A percentile compares a stretch with the other conserved stretches of the same genome.
phyloP scores from a whole-genome alignment of 257 asterid genomes.

The Coffea canephora region DNA sequence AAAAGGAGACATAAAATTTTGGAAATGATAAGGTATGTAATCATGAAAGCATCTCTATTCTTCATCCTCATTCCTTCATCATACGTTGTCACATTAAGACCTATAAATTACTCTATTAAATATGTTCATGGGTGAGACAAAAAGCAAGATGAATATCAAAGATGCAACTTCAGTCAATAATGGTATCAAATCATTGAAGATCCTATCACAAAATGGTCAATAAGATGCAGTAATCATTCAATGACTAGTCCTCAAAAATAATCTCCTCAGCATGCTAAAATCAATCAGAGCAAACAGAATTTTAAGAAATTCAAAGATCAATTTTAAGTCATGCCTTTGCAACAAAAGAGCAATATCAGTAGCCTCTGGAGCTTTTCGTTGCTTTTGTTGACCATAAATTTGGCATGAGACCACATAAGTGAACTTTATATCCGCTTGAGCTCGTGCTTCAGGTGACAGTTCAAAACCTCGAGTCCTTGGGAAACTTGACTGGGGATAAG shows the following conservation, averaged over 20 bases:
- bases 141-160: not conserved
- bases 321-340: slow-evolving; percentile 55
- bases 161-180: not conserved
- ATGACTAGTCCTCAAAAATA: too few species aligned
- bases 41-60: not conserved
- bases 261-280: not conserved
- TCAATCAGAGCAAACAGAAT: not conserved
- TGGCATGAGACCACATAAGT: slow-evolving; percentile 65
- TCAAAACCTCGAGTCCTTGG: slow-evolving; percentile 68
- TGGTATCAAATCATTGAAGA: not conserved
- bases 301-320: not conserved
- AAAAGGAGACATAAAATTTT: too few species aligned
- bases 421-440: slow-evolving; percentile 93
- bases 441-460: slow-evolving; percentile 87
- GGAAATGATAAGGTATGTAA: too few species aligned
- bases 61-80: not conserved
- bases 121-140: not conserved
- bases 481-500: slow-evolving; percentile 47
- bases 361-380: slow-evolving; percentile 91
- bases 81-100: not conserved
- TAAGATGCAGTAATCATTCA: not conserved
- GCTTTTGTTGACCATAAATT: slow-evolving; percentile 98
- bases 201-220: not conserved
- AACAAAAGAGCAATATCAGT: slow-evolving; percentile 86
- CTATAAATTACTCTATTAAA: not conserved